These are phyloP conservation scores for Haplosporangium sp. DNA, from an alignment of 371 early-diverging fungal species.

Conservation along the genomic window DNA sequence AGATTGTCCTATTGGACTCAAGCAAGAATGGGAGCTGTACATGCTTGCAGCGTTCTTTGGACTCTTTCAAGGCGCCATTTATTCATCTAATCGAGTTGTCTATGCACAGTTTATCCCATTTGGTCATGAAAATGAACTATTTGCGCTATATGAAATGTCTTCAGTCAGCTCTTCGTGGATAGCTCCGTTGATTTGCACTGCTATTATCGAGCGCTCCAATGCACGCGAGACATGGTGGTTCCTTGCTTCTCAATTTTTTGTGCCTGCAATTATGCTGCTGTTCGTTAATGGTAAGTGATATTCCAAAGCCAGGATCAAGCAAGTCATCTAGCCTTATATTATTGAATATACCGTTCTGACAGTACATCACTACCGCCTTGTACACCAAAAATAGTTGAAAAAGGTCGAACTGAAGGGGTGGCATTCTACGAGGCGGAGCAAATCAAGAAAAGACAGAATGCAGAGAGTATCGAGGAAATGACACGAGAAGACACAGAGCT, in stretches of 20 bases:
- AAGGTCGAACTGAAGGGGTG: constrained; percentile 28
- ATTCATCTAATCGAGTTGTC: constrained; percentile 45
- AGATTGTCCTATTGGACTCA: constrained; percentile 29
- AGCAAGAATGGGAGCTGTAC: constrained; percentile 47
- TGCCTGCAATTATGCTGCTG: constrained; percentile 36
- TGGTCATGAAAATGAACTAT: constrained; percentile 50
- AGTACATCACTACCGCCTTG: no score
- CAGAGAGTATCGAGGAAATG: background rate
- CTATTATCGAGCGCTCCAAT: constrained; percentile 36
- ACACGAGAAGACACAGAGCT: constrained; percentile 4
- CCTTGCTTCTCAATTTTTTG: constrained; percentile 35
- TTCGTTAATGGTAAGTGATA: constrained; percentile 39
- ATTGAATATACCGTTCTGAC: no score
- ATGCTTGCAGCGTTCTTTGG: constrained; percentile 48
- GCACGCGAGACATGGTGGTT: constrained; percentile 46
- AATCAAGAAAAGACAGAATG: background rate
- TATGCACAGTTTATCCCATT: constrained; percentile 45
- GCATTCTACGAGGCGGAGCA: constrained; percentile 33
- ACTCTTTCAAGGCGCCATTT: constrained; percentile 39
- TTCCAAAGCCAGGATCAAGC: no score
- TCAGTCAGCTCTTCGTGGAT: constrained; percentile 49
- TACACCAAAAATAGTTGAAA: constrained; percentile 18
- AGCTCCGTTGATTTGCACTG: constrained; percentile 46
- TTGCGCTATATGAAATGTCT: constrained; percentile 51
- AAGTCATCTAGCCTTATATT: no score